These are phyloP conservation scores for Parsonsia alboflavescens DNA, from an alignment of 257 asterid genomes.

Conservation along the genomic window DNA sequence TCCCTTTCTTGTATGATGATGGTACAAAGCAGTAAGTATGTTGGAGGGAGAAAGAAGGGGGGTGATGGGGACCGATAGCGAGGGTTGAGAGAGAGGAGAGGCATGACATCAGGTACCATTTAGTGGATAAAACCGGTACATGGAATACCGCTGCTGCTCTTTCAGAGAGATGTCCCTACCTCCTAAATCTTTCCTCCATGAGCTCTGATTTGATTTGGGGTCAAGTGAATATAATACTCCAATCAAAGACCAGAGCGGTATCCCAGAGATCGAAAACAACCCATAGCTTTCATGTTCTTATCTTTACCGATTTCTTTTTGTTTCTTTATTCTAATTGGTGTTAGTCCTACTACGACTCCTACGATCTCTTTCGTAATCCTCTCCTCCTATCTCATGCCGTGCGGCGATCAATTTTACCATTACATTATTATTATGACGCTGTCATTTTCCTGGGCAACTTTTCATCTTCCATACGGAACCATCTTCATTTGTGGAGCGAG, in stretches of 20 bases:
- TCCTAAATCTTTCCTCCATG: neutral
- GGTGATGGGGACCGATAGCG: conserved; percentile 1
- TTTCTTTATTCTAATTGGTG: neutral
- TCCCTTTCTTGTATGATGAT: neutral
- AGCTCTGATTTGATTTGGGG: conserved; percentile 1
- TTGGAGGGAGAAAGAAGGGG: neutral
- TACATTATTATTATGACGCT: neutral
- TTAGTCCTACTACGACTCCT: neutral
- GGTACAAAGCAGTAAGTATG: no score
- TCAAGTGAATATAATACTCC: neutral
- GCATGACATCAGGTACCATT: conserved; percentile 7
- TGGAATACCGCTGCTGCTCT: neutral
- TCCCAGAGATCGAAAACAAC: neutral
- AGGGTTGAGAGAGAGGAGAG: neutral
- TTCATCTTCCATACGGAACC: neutral
- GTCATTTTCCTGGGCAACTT: neutral
- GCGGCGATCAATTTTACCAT: neutral
- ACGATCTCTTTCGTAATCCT: neutral
- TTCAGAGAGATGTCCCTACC: neutral
- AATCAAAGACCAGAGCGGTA: neutral
- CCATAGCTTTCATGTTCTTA: neutral
- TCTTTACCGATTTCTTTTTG: neutral
- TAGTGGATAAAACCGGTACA: conserved; percentile 10
- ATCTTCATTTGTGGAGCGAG: neutral
- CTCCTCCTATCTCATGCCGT: neutral